phyloP scores from a whole-genome alignment of 2,329 filamentous ascomycete species.

The Septoria linicola region DNA sequence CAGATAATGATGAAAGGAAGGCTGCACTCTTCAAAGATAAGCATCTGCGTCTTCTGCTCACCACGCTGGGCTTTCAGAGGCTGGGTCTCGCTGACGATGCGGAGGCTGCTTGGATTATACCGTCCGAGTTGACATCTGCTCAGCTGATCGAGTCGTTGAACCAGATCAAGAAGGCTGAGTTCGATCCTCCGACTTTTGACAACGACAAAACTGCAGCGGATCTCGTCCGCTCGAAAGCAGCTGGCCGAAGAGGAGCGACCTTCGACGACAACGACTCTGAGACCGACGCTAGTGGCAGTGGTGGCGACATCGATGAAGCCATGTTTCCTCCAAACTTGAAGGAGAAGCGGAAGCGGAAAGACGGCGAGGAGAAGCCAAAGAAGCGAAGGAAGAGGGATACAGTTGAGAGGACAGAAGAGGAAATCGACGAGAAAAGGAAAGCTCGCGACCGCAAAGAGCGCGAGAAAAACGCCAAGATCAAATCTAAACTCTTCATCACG shows the following conservation, averaged over 20 bases:
- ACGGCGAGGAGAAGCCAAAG: constrained; percentile 46
- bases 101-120: constrained; percentile 76
- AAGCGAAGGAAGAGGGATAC: constrained; percentile 55
- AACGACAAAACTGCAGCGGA: constrained; percentile 72
- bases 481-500: constrained; percentile 78
- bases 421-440: constrained; percentile 58
- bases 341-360: constrained; percentile 27
- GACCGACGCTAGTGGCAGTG: constrained; percentile 39
- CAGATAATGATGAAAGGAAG: constrained; percentile 65
- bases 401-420: constrained; percentile 63
- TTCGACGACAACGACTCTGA: constrained; percentile 60
- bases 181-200: constrained; percentile 74
- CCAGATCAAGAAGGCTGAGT: constrained; percentile 73
- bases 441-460: constrained; percentile 65
- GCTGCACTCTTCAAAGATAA: constrained; percentile 85
- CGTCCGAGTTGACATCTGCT: constrained; percentile 62
- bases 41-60: constrained; percentile 81
- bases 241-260: constrained; percentile 50
- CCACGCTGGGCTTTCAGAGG: constrained; percentile 67
- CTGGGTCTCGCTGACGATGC: constrained; percentile 67
- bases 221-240: constrained; percentile 71
- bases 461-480: constrained; percentile 77
- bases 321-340: constrained; percentile 37
- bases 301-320: constrained; percentile 27
- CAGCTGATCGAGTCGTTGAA: constrained; percentile 68